Evolutionary conservation across 495 filamentous ascomycete genomes (phyloP).

Genomic region (Trichocladium uniseriatum): DNA sequence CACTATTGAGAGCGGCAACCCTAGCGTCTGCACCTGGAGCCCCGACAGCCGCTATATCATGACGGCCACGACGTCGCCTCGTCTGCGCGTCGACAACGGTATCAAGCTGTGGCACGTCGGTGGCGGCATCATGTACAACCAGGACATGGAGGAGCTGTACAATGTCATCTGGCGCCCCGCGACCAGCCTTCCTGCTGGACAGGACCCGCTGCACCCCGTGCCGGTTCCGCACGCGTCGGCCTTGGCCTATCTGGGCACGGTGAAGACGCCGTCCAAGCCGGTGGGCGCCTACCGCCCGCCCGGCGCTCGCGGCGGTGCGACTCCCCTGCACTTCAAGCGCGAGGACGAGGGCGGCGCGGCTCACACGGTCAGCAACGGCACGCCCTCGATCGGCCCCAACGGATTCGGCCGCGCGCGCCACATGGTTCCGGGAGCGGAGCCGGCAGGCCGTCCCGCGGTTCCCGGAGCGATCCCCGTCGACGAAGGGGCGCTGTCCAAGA

Average conservation of each 20-base stretch:
- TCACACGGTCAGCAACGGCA: slow-evolving; percentile 69
- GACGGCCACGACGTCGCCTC: slow-evolving; percentile 91
- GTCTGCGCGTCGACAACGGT: slow-evolving; percentile 92
- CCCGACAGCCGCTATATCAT: slow-evolving; percentile 91
- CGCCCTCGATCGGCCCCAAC: slow-evolving; percentile 54
- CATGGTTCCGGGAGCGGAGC: slow-evolving; percentile 45
- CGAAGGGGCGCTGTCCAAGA: slow-evolving; percentile 63
- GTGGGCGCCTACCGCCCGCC: slow-evolving; percentile 93
- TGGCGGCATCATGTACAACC: slow-evolving; percentile 85
- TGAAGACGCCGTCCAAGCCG: slow-evolving; percentile 88
- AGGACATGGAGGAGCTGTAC: slow-evolving; percentile 89
- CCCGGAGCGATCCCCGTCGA: slow-evolving; percentile 68
- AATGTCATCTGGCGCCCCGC: slow-evolving; percentile 86
- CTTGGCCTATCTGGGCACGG: slow-evolving; percentile 66
- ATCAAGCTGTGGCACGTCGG: slow-evolving; percentile 91
- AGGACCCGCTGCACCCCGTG: slow-evolving; percentile 66
- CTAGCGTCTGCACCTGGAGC: slow-evolving; percentile 92
- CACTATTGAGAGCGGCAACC: slow-evolving; percentile 92
- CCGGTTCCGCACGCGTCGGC: slow-evolving; percentile 81
- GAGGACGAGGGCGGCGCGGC: slow-evolving; percentile 95
- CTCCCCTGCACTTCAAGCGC: slow-evolving; percentile 90
- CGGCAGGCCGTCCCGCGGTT: slow-evolving; percentile 39
- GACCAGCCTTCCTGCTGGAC: slow-evolving; percentile 49
- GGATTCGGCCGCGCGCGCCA: slow-evolving; percentile 66
- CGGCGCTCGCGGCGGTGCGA: slow-evolving; percentile 81